Base-by-base conservation (phyloP, 1,284 basidiomycete species). In the Agroathelia rolfsii region DNA sequence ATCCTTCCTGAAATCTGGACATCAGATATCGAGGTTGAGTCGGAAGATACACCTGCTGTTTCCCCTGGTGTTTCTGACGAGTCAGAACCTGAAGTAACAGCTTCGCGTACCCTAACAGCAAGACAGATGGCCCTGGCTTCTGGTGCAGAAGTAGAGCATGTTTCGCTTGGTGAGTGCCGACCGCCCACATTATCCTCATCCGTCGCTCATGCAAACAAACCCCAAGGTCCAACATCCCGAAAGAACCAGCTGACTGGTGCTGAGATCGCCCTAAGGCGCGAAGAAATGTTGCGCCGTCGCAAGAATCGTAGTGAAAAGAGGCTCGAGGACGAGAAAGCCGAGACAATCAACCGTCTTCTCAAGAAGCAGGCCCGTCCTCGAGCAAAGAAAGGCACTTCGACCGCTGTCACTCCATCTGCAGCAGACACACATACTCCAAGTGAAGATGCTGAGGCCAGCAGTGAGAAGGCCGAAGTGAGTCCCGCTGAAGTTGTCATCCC, bases 301-400 rank as follows among this genome's bases (percentile, higher is more conserved):
- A 84, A 78, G 48, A 84, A 92, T 44, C 64, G 92, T 39, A 79
- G 74, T 12, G 89, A 92, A 55, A 90, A 92, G 65, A 87, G 85
- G 53, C 64, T 90, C 13, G 86, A 93, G 51, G 89, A 94, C 47
- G 89, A 94, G 53, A 93, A 93, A 72, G 74, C 68, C 24, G 84
- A 89, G 52, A 89, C 89, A 0, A 94, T 94, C 56, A 93, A 93
- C 47, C 77, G 87, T 12, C 68, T 94, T 3, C 72, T 93, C 19
- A 89, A 88, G 53, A 92, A 92, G 49, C 83, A 88, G 50, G 77
- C 80, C 6, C 72, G 79, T 17, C 69, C 80, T 2, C n/a, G n/a
- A n/a, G n/a, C n/a, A n/a, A n/a, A n/a, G n/a, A n/a, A n/a, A n/a
- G n/a, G n/a, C n/a, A n/a, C n/a, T n/a, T n/a, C n/a, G n/a, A n/a